Evolutionary conservation across 148 eudicot genomes (phyloP).

Genomic region (Camellia japonica): DNA sequence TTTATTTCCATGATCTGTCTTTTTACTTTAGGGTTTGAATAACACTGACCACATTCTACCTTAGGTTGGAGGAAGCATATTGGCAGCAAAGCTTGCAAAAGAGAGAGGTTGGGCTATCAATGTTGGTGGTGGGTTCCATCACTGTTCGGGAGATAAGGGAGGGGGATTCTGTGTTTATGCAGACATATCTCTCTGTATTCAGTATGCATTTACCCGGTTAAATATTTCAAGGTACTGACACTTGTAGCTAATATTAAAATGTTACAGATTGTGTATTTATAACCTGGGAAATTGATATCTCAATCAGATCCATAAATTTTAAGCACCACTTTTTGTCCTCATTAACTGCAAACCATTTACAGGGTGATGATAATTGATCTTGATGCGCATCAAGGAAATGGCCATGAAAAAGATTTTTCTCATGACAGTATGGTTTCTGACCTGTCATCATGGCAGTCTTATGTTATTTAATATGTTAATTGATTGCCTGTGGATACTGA

Average conservation of each 20-base stretch:
- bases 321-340: not conserved
- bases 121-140: slow-evolving; percentile 98
- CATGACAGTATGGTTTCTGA: slow-evolving; percentile 55
- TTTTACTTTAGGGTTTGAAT: not conserved
- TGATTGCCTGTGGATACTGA: slow-evolving; percentile 11
- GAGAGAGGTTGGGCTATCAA: slow-evolving; percentile 97
- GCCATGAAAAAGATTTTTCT: slow-evolving; percentile 86
- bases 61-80: slow-evolving; percentile 87
- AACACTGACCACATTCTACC: not conserved
- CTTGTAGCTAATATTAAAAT: not conserved
- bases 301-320: not conserved
- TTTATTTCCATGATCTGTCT: not conserved
- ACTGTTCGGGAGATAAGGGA: slow-evolving; percentile 78
- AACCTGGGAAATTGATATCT: not conserved
- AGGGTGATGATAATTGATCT: slow-evolving; percentile 96
- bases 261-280: not conserved
- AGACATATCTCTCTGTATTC: slow-evolving; percentile 80
- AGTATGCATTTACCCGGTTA: slow-evolving; percentile 65
- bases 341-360: slow-evolving; percentile 22
- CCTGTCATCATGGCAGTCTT: not conserved
- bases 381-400: slow-evolving; percentile 99
- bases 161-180: slow-evolving; percentile 98
- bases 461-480: not conserved
- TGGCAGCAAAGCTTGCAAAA: slow-evolving; percentile 90
- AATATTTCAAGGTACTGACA: slow-evolving; percentile 60